Evolutionary conservation across 768 basidiomycete genomes (phyloP), one percentile per base, ranked within the genome.

Genomic region (Mycena latifolia): DNA sequence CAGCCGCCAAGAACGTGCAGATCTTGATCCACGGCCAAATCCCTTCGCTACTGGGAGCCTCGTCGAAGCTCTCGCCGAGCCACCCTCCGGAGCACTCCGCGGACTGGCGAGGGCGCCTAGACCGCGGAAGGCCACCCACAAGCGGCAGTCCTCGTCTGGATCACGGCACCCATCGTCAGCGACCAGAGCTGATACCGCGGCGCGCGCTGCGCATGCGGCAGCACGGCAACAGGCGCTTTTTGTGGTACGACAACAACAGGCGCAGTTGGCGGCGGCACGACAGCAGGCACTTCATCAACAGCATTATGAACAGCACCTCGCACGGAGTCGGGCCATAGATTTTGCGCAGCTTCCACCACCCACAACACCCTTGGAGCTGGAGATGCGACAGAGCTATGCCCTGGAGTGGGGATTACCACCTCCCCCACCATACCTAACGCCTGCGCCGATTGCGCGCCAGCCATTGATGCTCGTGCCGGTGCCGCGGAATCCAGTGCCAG

Each of bases 61-160:
- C 14, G 22, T 66, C 35, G 59, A 61, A 20, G 65, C 65, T 8
- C 27, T 66, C 4, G 53, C 58, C 18, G 53, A 20, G 27, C 58
- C 58, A 1, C 22, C 58, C 59, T 55, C 53, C 22, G 22, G 45
- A 1, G 12, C 54, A 22, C 37, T 43, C 17, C 24, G 57, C 41
- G 35, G 58, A 11, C 37, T 53, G 11, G 54, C 60, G 6, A 10
- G 41, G 20, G 31, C 60, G 25, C 39, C 57, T 46, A 17, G 15
- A 53, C 60, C 24, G 9, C 59, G 65, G 25, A 61, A 43, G 29
- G 45, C 20, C 28, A 9, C 18, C 5, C 58, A 61, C 24, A 53
- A 41, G 46, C 24, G 27, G 4, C 56, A 54, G 45, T 54, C 52
- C 18, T n/a, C 52, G 3, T 37, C 56, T 3, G 55, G 56, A 4